phyloP scores from a whole-genome alignment of 1,284 basidiomycete genomes.

The Chalciporus sp. region DNA sequence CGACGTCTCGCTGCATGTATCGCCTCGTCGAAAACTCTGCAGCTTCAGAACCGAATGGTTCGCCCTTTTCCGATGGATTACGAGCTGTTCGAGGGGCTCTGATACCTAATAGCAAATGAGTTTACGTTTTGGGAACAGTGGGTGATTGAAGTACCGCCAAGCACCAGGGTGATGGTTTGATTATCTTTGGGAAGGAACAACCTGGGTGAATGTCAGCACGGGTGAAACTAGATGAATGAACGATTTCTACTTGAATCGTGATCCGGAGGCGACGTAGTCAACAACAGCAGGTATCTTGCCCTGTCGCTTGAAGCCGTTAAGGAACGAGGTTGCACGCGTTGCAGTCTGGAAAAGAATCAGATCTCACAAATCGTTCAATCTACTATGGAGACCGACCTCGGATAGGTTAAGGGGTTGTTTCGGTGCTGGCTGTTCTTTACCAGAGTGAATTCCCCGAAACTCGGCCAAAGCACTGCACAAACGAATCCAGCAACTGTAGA shows the following conservation, averaged over 20 bases:
- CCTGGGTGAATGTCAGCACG: constrained; percentile 40
- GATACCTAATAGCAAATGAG: constrained; percentile 55
- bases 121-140: not conserved
- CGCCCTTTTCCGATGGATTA: constrained; percentile 82
- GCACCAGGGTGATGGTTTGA: constrained; percentile 86
- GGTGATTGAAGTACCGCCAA: constrained; percentile 60
- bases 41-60: constrained; percentile 88
- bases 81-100: constrained; percentile 83
- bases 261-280: constrained; percentile 92
- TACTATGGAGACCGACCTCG: constrained; percentile 49
- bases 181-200: constrained; percentile 90
- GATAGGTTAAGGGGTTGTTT: constrained; percentile 85
- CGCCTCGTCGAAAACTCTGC: constrained; percentile 77
- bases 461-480: constrained; percentile 72
- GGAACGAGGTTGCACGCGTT: constrained; percentile 79
- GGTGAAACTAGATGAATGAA: not conserved
- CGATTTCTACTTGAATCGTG: constrained; percentile 80
- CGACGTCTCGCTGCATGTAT: constrained; percentile 94
- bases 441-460: constrained; percentile 87
- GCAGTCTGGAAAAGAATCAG: constrained; percentile 49
- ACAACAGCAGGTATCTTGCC: constrained; percentile 86
- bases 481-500: not conserved
- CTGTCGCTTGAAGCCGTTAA: constrained; percentile 90
- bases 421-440: constrained; percentile 80
- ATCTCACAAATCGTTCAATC: not conserved